Evolutionary conservation across 768 basidiomycete genomes (phyloP), one percentile per base, ranked within the genome.

Genomic region (Rhodocollybia butyracea): DNA sequence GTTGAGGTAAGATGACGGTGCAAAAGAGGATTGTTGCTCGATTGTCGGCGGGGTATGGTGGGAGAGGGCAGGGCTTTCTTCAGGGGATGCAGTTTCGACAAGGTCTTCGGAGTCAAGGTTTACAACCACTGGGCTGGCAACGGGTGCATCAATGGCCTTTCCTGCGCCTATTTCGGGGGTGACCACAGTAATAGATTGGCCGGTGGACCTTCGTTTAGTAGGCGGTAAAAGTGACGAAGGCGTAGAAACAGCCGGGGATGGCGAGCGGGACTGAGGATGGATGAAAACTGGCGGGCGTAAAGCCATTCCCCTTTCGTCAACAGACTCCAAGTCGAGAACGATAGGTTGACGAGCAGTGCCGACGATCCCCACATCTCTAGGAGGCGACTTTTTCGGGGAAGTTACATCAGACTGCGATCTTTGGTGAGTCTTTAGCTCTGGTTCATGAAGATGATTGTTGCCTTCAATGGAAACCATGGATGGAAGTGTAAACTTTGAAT

Each of bases 101-200:
- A 58, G 36, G 43, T 48, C 22, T 48, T 46, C 52, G 54, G 72
- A 71, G 50, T 68, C 70, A 51, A 85, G 65, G 55, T 71, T 78
- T 58, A 84, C 72, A 30, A 87, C 72, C 13, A 86, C 76, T 38
- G 87, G 86, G 31, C 80, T 78, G 46, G 84, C 84, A 39, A 88
- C 84, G 32, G 81, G 83, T 36, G 76, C 70, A 59, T 73, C 72
- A 56, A 87, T 77, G 57, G 82, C 76, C 63, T 86, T 87, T 55
- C 70, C 70, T 60, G 86, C 75, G 42, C 86, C 85, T 59, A 86
- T 84, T 59, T 73, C 77, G 22, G 86, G 85, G 22, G 86, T 88
- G 31, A 76, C 67, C 57, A 81, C 63, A 31, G 24, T 70, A 54
- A 76, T 73, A 34, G 57, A 75, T 6, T 66, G 45, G 70, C 74